Evolutionary conservation across 352 stramenopile genomes (phyloP).

Genomic region (Globisporangium rhizosaccharum): DNA sequence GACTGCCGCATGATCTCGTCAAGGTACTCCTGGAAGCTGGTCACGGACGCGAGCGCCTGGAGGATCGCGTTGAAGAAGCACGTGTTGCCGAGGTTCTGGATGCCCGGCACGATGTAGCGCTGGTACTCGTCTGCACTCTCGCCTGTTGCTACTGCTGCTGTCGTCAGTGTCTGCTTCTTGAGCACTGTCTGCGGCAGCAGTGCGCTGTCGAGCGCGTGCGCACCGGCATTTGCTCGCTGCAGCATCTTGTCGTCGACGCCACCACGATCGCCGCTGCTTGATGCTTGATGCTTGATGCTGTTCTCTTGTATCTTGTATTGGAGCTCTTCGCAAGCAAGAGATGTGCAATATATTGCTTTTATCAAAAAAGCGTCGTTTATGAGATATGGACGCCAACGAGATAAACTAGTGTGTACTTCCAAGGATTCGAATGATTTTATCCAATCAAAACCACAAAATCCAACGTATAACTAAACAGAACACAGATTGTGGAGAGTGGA

Average conservation of each 20-base stretch:
- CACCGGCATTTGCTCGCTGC: not conserved
- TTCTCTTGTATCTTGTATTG: too few relatives aligned
- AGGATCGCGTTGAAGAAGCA: constrained; percentile 90
- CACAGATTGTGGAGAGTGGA: too few relatives aligned
- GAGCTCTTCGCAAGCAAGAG: too few relatives aligned
- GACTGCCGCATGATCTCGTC: constrained; percentile 45
- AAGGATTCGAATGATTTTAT: too few relatives aligned
- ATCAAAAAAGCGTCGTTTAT: too few relatives aligned
- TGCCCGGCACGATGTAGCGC: constrained; percentile 43
- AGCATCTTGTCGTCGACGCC: not conserved
- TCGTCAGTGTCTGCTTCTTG: not conserved
- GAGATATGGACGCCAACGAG: too few relatives aligned
- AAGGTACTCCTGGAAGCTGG: constrained; percentile 67
- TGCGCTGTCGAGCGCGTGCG: not conserved
- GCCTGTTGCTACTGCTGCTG: not conserved
- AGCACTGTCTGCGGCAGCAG: not conserved
- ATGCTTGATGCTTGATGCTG: too few relatives aligned
- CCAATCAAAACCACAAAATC: too few relatives aligned
- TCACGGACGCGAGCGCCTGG: constrained; percentile 71
- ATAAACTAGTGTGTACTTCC: too few relatives aligned
- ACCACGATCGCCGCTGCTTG: too few relatives aligned
- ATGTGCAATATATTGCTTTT: too few relatives aligned
- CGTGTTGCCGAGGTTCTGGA: constrained; percentile 88
- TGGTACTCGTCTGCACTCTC: constrained; percentile 8
- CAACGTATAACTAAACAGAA: too few relatives aligned